A percentile compares a stretch with the other conserved stretches of the same genome.
These are phyloP conservation scores for Ophiostoma australiae DNA, from an alignment of 2,329 filamentous ascomycete genomes.

Conservation along the genomic window DNA sequence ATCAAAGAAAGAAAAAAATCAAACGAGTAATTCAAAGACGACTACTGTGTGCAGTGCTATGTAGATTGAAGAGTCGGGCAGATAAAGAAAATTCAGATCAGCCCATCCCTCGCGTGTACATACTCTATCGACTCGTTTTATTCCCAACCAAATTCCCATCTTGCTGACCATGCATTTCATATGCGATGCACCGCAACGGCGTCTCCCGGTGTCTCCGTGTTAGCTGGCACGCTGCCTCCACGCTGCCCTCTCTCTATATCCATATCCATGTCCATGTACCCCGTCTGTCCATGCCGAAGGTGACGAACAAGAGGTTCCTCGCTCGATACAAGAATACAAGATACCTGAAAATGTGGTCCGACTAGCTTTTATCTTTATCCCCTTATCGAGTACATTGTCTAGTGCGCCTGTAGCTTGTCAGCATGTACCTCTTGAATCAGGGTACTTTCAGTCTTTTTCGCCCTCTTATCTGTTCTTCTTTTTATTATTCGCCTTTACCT, in stretches of 20 bases:
- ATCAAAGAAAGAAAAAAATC: not conserved
- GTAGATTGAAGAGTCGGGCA: no score
- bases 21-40: not conserved
- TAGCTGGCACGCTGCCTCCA: not conserved
- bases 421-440: not conserved
- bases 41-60: no score
- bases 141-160: constrained; percentile 1
- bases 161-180: not conserved
- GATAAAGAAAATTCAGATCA: not conserved
- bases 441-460: not conserved
- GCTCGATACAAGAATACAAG: not conserved
- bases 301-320: not conserved
- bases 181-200: not conserved
- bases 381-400: not conserved
- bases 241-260: not conserved
- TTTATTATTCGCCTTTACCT: not conserved
- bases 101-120: not conserved
- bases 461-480: constrained; percentile 1
- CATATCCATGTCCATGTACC: not conserved
- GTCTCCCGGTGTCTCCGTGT: constrained; percentile 10
- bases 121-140: not conserved
- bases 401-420: not conserved
- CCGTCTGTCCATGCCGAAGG: not conserved
- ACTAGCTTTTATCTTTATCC: constrained; percentile 5
- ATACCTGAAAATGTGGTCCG: not conserved